Evolutionary conservation across 176 grass and related monocot genomes (phyloP).

Genomic region (Eleusine indica): DNA sequence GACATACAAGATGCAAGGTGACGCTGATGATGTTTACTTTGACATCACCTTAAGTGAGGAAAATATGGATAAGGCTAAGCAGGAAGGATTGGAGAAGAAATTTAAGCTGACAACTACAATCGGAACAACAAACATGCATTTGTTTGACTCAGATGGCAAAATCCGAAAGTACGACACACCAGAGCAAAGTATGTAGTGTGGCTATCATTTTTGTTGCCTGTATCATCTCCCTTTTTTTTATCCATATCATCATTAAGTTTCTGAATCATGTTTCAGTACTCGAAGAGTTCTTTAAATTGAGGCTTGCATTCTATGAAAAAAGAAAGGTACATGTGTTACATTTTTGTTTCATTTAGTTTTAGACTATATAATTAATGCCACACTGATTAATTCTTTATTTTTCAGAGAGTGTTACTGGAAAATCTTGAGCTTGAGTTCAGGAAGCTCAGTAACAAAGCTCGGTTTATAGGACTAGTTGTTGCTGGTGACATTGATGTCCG

Average conservation of each 20-base stretch:
- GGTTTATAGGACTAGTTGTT: slow-evolving; percentile 75
- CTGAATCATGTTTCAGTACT: slow-evolving; percentile 55
- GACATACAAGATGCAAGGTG: slow-evolving; percentile 53
- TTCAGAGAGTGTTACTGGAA: slow-evolving; percentile 59
- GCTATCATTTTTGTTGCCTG: neutral
- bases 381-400: neutral
- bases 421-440: slow-evolving; percentile 66
- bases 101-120: slow-evolving; percentile 88
- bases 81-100: slow-evolving; percentile 91
- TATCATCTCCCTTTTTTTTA: neutral
- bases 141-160: slow-evolving; percentile 74
- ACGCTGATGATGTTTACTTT: slow-evolving; percentile 65
- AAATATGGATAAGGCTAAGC: slow-evolving; percentile 71
- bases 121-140: slow-evolving; percentile 92
- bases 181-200: slow-evolving; percentile 63
- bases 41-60: slow-evolving; percentile 54
- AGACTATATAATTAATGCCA: neutral
- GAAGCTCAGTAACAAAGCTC: slow-evolving; percentile 71
- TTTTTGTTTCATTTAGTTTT: neutral
- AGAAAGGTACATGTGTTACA: slow-evolving; percentile 65
- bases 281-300: slow-evolving; percentile 67
- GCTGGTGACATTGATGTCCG: slow-evolving; percentile 57
- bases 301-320: slow-evolving; percentile 69
- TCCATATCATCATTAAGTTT: no score
- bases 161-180: slow-evolving; percentile 88